Conservation (phyloP, 1,284 basidiomycete genomes). For the Pholiota adiposa region DNA sequence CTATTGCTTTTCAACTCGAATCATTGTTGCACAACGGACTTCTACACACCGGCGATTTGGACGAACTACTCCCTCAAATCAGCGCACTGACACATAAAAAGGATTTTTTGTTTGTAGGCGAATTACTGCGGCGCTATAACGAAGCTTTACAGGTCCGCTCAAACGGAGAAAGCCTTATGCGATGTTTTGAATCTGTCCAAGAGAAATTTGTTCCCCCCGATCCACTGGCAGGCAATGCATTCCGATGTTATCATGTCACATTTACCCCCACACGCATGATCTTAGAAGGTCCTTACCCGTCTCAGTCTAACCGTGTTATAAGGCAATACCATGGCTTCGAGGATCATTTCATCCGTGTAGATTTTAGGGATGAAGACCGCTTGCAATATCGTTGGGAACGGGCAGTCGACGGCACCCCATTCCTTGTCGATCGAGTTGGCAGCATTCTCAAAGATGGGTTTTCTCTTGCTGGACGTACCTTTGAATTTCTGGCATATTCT, state of each 20-base stretch:
- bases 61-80: constrained; percentile 47
- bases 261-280: constrained; percentile 74
- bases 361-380: constrained; percentile 79
- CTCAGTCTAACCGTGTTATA: constrained; percentile 68
- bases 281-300: constrained; percentile 72
- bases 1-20: constrained; percentile 73
- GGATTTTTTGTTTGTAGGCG: constrained; percentile 39
- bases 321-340: constrained; percentile 60
- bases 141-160: constrained; percentile 47
- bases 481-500: constrained; percentile 79
- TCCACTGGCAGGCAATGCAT: constrained; percentile 26
- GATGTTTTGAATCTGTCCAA: constrained; percentile 51
- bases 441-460: constrained; percentile 68
- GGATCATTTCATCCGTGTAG: constrained; percentile 73
- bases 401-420: constrained; percentile 60
- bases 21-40: constrained; percentile 62
- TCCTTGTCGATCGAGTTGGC: constrained; percentile 66
- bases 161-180: constrained; percentile 44
- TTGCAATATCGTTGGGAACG: constrained; percentile 69
- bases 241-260: constrained; percentile 65
- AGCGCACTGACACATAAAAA: constrained; percentile 33
- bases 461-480: constrained; percentile 65
- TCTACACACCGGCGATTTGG: constrained; percentile 59
- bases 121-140: constrained; percentile 56
- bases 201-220: constrained; percentile 32